A percentile compares a stretch with the other conserved stretches of the same genome.
phyloP scores from a whole-genome alignment of 495 filamentous ascomycete species.

The Podospora tetraspora region DNA sequence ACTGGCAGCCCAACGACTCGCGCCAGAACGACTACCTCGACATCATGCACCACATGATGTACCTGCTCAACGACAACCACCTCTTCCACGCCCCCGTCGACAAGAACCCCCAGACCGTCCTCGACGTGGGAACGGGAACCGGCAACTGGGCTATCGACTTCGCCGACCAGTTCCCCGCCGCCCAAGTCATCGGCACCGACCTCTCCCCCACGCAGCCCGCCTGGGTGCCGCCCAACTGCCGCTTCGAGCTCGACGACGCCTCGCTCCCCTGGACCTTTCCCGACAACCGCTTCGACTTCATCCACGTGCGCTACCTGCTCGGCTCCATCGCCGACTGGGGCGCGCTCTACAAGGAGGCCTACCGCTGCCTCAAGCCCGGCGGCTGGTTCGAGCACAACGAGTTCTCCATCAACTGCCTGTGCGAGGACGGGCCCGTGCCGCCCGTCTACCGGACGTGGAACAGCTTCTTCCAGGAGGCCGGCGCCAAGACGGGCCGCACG shows the following conservation, averaged over 20 bases:
- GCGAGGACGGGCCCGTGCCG: conserved; percentile 6
- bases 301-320: conserved; percentile 43
- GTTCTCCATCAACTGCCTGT: conserved; percentile 20
- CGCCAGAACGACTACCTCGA: conserved; percentile 35
- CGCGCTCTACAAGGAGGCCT: conserved; percentile 35
- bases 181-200: conserved; percentile 49
- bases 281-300: conserved; percentile 50
- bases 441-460: conserved; percentile 4
- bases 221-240: conserved; percentile 43
- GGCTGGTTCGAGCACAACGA: conserved; percentile 21
- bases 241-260: conserved; percentile 49
- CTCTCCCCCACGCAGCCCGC: conserved; percentile 42
- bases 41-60: conserved; percentile 32
- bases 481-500: conserved; percentile 8
- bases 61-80: conserved; percentile 16
- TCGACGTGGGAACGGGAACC: conserved; percentile 54
- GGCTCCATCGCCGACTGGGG: conserved; percentile 50
- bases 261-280: conserved; percentile 42
- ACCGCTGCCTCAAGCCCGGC: conserved; percentile 21
- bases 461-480: conserved; percentile 8
- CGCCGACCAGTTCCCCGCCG: conserved; percentile 45
- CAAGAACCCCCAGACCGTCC: conserved; percentile 43
- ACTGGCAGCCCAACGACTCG: conserved; percentile 31
- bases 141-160: conserved; percentile 18
- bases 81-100: conserved; percentile 43